phyloP scores from a whole-genome alignment of 768 basidiomycete genomes.

The Tricholoma bakamatsutake region DNA sequence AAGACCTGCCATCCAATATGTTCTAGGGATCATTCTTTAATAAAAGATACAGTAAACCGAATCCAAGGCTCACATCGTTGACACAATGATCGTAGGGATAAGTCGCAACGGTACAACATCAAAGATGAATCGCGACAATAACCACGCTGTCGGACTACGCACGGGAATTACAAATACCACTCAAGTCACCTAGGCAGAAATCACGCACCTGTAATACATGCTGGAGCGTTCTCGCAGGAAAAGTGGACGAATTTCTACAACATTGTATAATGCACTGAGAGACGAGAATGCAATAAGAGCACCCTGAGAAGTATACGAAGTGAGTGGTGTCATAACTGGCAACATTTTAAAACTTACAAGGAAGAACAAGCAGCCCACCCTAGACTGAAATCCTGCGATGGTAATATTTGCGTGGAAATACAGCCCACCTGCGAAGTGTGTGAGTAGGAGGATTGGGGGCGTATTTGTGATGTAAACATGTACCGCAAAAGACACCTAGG shows the following conservation, averaged over 20 bases:
- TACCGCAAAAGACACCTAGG: conserved; percentile 86
- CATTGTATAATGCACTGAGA: conserved; percentile 84
- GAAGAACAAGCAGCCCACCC: conserved; percentile 95
- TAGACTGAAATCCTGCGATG: conserved; percentile 91
- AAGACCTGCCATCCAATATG: conserved; percentile 96
- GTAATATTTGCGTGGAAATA: conserved; percentile 76
- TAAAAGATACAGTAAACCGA: background rate
- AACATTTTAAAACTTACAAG: conserved; percentile 39
- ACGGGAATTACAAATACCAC: conserved; percentile 1
- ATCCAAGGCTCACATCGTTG: conserved; percentile 57
- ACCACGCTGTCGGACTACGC: conserved; percentile 80
- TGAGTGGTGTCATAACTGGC: background rate
- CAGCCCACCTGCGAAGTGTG: conserved; percentile 54
- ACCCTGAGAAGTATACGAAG: conserved; percentile 45
- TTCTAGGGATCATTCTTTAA: conserved; percentile 33
- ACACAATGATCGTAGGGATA: conserved; percentile 83
- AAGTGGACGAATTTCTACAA: conserved; percentile 76
- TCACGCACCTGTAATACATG: conserved; percentile 70
- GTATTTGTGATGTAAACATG: background rate
- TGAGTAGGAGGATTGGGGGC: background rate
- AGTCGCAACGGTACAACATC: conserved; percentile 87
- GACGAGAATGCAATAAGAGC: conserved; percentile 89
- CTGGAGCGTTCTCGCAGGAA: conserved; percentile 89
- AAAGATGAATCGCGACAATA: conserved; percentile 81
- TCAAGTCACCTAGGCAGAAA: background rate